Evolutionary conservation across 148 eudicot genomes (phyloP), one percentile per base, ranked within the genome.

Genomic region (Rhododendron henanense): DNA sequence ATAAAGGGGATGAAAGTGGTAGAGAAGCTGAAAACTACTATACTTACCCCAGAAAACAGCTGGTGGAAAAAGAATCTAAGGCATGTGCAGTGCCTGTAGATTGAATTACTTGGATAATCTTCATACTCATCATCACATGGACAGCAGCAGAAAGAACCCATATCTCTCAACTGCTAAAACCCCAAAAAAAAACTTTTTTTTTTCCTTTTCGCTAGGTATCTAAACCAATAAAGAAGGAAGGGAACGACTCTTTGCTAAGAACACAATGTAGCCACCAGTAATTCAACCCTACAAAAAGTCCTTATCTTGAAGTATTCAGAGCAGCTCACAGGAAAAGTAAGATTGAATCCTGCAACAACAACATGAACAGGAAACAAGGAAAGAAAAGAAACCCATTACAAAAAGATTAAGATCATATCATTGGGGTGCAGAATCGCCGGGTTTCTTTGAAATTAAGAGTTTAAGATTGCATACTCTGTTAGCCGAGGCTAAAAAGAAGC

Each of bases 51-150:
- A 81, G 63, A 80, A 86, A 81, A 67, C n/a, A 86, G 78, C 78
- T 86, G 87, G 67, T 81, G 87, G 67, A 86, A 67, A 71, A 86
- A 86, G 84, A 86, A 86, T 80, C 87, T 81, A 50, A 86, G 78
- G 79, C 84, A 86, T 73, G 81, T 4, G 73, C 87, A 86, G 84
- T 81, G 84, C 47, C 84, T 86, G 51, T 86, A 86, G 53, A 86
- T 63, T 48, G 79, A 69, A 81, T 81, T 86, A 51, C 37, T 81
- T 37, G 84, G 84, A 69, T 80, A 81, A 67, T 81, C 87, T 80
- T 86, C 87, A 51, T 50, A 86, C 37, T 86, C 84, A 69, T 81
- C 87, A 81, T 28, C 87, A 71, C 87, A 81, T 69, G 83, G 87
- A 50, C 87, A 86, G 67, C 87, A 86, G 79, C 87, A 86, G 75